Percentiles rank a stretch among this genome's conserved stretches.
Evolutionary conservation across 2,329 filamentous ascomycete genomes (phyloP).

Genomic region (Clarireedia paspali): DNA sequence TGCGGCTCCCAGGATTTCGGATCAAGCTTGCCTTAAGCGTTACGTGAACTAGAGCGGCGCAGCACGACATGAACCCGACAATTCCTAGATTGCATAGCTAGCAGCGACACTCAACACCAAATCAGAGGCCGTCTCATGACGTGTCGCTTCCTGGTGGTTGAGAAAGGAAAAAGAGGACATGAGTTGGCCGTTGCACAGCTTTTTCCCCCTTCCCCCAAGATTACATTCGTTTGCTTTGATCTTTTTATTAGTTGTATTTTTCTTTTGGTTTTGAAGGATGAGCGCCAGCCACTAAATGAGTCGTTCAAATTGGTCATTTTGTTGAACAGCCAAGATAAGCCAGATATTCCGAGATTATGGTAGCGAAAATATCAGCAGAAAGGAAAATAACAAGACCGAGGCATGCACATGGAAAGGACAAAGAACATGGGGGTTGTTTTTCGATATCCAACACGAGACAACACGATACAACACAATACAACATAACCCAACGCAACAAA

Average conservation of each 20-base stretch:
- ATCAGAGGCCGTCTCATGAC: constrained; percentile 6
- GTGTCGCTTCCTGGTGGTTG: constrained; percentile 2
- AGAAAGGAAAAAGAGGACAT: neutral
- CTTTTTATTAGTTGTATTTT: too few species aligned
- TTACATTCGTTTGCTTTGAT: neutral
- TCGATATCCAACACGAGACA: too few species aligned
- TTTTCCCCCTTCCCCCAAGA: neutral
- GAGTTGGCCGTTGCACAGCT: constrained; percentile 8
- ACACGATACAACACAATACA: too few species aligned
- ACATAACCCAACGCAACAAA: too few species aligned
- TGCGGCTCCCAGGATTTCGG: constrained; percentile 9
- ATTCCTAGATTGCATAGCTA: constrained; percentile 2
- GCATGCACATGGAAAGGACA: too few species aligned
- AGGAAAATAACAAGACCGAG: too few species aligned
- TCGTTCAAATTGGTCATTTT: neutral
- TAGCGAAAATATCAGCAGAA: neutral
- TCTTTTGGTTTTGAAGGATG: neutral
- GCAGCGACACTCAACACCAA: neutral
- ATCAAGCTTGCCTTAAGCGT: constrained; percentile 9
- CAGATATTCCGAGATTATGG: constrained; percentile 3
- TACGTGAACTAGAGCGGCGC: constrained; percentile 1
- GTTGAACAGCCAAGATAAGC: neutral
- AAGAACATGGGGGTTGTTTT: too few species aligned
- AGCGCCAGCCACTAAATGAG: neutral
- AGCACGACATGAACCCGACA: constrained; percentile 11